Conservation (phyloP, 169 alveolate species). For the Plasmodium berghei region DNA sequence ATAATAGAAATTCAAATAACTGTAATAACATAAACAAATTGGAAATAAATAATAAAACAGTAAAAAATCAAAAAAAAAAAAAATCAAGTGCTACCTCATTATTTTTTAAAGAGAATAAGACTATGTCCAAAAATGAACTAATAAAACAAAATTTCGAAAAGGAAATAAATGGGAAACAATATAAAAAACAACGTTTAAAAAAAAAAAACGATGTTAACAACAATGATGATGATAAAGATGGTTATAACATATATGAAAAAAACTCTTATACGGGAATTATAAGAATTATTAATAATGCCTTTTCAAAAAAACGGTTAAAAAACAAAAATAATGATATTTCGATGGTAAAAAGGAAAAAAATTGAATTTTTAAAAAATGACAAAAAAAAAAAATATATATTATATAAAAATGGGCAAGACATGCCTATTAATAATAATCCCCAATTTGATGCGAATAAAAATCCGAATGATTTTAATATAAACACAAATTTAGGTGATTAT, state of each 20-base stretch:
- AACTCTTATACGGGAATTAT: slow-evolving; percentile 49
- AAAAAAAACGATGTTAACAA: neutral
- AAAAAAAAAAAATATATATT: slow-evolving; percentile 31
- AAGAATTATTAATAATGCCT: slow-evolving; percentile 34
- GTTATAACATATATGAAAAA: neutral
- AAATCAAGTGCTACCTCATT: too few species aligned
- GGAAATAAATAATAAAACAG: too few species aligned
- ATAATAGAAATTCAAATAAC: too few species aligned
- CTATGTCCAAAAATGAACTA: too few species aligned
- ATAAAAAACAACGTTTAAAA: neutral
- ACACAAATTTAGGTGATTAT: slow-evolving; percentile 1
- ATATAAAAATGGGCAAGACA: slow-evolving; percentile 21
- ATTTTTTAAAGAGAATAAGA: too few species aligned
- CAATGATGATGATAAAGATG: neutral
- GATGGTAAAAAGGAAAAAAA: neutral
- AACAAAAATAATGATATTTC: slow-evolving; percentile 2
- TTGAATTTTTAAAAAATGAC: neutral
- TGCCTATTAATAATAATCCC: neutral
- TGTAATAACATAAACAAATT: too few species aligned
- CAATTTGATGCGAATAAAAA: neutral
- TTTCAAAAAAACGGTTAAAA: slow-evolving; percentile 8
- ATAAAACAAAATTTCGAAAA: neutral
- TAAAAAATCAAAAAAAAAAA: too few species aligned
- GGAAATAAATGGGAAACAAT: neutral
- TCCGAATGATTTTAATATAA: neutral